Evolutionary conservation across 2,329 filamentous ascomycete species (phyloP).

Genomic region (Ambrosiella beaveri): DNA sequence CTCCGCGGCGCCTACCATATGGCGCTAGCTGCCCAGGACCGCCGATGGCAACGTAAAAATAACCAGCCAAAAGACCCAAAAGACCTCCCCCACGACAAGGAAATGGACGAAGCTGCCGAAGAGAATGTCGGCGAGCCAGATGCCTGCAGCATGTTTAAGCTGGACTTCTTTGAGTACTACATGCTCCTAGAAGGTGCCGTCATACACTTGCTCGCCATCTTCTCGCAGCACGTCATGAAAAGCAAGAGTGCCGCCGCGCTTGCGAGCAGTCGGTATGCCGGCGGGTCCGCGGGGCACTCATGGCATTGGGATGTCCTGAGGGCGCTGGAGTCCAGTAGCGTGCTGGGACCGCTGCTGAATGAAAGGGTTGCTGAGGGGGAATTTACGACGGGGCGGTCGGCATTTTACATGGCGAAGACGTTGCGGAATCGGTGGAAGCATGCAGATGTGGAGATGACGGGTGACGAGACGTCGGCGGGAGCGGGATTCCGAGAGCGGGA

Average conservation of each 20-base stretch:
- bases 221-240: conserved; percentile 35
- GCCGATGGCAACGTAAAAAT: no score
- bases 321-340: conserved; percentile 35
- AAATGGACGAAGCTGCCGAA: conserved; percentile 10
- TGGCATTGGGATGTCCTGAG: conserved; percentile 56
- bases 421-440: conserved; percentile 58
- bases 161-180: conserved; percentile 66
- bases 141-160: conserved; percentile 47
- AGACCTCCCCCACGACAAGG: no score
- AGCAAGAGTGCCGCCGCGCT: background rate
- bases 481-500: conserved; percentile 25
- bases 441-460: conserved; percentile 31
- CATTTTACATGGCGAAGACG: conserved; percentile 49
- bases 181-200: conserved; percentile 53
- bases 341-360: conserved; percentile 34
- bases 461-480: conserved; percentile 3
- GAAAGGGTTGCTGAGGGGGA: conserved; percentile 13
- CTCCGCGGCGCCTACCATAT: conserved; percentile 38
- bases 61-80: no score
- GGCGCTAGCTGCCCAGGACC: conserved; percentile 22
- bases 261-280: conserved; percentile 1
- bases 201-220: conserved; percentile 47
- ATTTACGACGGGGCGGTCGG: conserved; percentile 26
- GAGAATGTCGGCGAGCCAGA: conserved; percentile 28
- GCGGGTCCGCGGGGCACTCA: conserved; percentile 24